Evolutionary conservation across 768 basidiomycete genomes (phyloP), one percentile per base, ranked within the genome.

Genomic region (Trametes cubensis): DNA sequence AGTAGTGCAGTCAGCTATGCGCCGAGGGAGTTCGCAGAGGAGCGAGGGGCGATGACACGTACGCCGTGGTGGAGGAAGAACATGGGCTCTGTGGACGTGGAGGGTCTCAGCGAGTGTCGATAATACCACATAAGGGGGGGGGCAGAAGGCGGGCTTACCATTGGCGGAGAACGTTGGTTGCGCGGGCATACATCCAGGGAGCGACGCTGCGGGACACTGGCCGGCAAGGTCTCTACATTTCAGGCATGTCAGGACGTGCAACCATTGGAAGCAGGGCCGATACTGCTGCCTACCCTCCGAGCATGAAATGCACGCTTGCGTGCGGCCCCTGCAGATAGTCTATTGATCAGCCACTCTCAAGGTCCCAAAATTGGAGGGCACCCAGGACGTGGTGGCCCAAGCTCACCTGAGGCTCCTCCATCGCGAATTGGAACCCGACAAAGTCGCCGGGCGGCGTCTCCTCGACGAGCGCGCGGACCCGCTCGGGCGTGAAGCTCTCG

Each of bases 1-100:
- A 25, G 10, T n/a, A 1, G 8, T 14, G 25, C 14, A 18, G 25
- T 20, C 46, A 5, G 42, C 17, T 20, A n/a, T n/a, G n/a, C n/a
- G n/a, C n/a, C 50, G 25, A 39, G 20, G 7, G 28, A 28, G 7
- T 7, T 14, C 15, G 28, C 28, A 28, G 28, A 4, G 7, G 28
- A 7, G 28, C 2, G 34, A 34, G 11, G 10, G 34, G 34, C 10
- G 28, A 30, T 17, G 30, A 5, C 30, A 11, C 71, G 51, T 52
- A 76, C 76, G 0, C 70, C 72, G 56, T 76, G 76, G 66, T 77
- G 74, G 41, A 76, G 44, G 65, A 65, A 77, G 66, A 77, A 76
- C 20, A 77, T 57, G 4, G 76, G 75, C 4, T 76, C 75, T 77
- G 41, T 1, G 45, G 15, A 23, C 18, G 26, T 7, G 6, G 15